Evolutionary conservation across 768 basidiomycete species (phyloP).

Genomic region (Amanita pallidorosea): DNA sequence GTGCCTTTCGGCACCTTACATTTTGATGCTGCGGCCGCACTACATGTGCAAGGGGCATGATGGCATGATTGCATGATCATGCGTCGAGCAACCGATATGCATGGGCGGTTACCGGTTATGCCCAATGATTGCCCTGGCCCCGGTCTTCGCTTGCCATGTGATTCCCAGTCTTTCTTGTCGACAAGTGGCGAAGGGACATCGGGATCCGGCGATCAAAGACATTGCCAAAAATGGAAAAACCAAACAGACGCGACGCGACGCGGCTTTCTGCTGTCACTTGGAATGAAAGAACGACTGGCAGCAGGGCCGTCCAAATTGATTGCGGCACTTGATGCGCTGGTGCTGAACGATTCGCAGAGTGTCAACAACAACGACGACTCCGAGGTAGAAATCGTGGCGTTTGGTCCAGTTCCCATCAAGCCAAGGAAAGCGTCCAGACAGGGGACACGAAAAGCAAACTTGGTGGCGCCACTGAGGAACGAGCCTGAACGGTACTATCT

Average conservation of each 20-base stretch:
- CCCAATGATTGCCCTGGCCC: too few relatives aligned
- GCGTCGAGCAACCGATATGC: too few relatives aligned
- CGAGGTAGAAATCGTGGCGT: background rate
- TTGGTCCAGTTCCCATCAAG: background rate
- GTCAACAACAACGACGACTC: background rate
- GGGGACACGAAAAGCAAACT: background rate
- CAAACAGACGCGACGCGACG: background rate
- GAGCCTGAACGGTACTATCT: background rate
- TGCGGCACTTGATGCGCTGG: background rate
- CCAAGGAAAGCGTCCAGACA: background rate
- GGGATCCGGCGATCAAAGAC: too few relatives aligned
- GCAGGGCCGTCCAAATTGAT: background rate
- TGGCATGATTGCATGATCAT: too few relatives aligned
- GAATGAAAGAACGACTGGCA: background rate
- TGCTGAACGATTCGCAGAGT: background rate
- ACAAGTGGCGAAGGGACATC: too few relatives aligned
- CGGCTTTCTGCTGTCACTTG: background rate
- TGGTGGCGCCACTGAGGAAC: too few relatives aligned
- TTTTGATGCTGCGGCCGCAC: too few relatives aligned
- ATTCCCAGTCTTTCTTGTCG: too few relatives aligned
- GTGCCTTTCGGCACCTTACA: too few relatives aligned
- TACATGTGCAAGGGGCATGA: too few relatives aligned
- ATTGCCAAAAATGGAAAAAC: background rate
- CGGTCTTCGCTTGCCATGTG: too few relatives aligned
- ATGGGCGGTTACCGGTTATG: too few relatives aligned